phyloP scores from a whole-genome alignment of 176 grass and related monocot species.

The Zoysia japonica region DNA sequence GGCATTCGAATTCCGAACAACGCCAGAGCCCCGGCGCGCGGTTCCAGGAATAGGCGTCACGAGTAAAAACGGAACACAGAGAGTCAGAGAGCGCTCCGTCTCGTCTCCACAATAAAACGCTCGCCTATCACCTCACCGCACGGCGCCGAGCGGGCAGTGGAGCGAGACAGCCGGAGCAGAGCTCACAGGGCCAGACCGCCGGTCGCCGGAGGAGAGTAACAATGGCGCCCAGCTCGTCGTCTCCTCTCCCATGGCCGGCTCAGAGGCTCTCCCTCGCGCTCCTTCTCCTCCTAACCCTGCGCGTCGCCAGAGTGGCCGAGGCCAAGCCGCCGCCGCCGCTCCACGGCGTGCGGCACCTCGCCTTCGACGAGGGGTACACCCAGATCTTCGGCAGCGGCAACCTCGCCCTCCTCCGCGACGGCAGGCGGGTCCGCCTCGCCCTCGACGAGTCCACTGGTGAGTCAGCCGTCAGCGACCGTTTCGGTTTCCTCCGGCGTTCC shows the following conservation, averaged over 20 bases:
- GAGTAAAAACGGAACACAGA: constrained; percentile 4
- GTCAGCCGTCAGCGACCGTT: neutral
- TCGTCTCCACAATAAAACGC: constrained; percentile 42
- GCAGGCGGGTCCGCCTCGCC: constrained; percentile 62
- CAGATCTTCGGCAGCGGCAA: constrained; percentile 82
- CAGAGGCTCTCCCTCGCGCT: constrained; percentile 12
- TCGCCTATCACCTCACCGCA: constrained; percentile 23
- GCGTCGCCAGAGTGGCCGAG: neutral
- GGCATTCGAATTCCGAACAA: constrained; percentile 39
- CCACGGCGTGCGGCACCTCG: constrained; percentile 44
- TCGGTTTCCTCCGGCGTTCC: neutral
- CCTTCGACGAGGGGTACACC: constrained; percentile 79
- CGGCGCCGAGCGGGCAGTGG: constrained; percentile 2
- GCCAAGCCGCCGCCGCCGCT: constrained; percentile 34
- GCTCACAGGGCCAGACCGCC: neutral
- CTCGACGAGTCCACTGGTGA: constrained; percentile 80
- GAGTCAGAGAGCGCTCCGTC: neutral
- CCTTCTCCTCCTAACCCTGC: neutral
- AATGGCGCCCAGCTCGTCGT: constrained; percentile 32
- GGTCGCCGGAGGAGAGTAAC: neutral
- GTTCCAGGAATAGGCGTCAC: constrained; percentile 27
- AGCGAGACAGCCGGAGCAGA: neutral
- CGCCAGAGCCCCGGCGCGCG: constrained; percentile 13
- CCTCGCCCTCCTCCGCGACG: constrained; percentile 67
- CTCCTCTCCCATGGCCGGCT: neutral